Base-by-base conservation (phyloP, 768 basidiomycete genomes). In the Termitomyces titanicus region DNA sequence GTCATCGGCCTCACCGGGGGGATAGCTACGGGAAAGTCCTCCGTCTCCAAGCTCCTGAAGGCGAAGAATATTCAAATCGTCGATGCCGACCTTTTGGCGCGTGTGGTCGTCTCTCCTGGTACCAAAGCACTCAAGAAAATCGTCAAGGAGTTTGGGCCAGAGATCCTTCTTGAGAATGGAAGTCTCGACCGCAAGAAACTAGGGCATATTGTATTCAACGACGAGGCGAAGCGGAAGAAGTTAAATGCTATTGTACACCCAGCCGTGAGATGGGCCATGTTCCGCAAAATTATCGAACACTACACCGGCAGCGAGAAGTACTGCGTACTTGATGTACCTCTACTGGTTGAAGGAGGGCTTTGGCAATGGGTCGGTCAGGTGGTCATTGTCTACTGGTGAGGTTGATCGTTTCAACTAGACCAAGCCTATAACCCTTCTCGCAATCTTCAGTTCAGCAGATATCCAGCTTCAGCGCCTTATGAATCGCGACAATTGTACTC, bases 1-100 rank as follows among this genome's bases (percentile, higher is more conserved):
- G 95, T 98, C 55, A 82, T 97, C 58, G 96, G 97, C 38, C 82
- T 99, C 20, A 98, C 96, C 27, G 97, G 97, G 8, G 93, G 95
- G 2, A 98, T 99, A 55, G 92, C 94, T 20, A 94, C 94, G 7
- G 94, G 96, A 51, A 99, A 99, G 74, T 97, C 95, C 0, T 90
- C 94, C 12, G 97, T 94, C 11, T 92, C 94, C 0, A 70, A 73
- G 7, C 76, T 94, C 39, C 76, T 98, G 34, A 79, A 79, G 49
- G 73, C 78, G 0, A 85, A 85, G 61, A 57, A 72, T 29, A 73
- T 98, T 29, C 91, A 93, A n/a, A 74, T 98, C 61, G 81, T 98
- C 62, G 97, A 99, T 66, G 94, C 96, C 2, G 96, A 98, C 76
- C 59, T 91, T 15, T 79, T 98, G 47, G 92, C 95, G 3, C 87